Conservation (phyloP, 73 alveolate genomes). For the Blepharisma stoltei region DNA sequence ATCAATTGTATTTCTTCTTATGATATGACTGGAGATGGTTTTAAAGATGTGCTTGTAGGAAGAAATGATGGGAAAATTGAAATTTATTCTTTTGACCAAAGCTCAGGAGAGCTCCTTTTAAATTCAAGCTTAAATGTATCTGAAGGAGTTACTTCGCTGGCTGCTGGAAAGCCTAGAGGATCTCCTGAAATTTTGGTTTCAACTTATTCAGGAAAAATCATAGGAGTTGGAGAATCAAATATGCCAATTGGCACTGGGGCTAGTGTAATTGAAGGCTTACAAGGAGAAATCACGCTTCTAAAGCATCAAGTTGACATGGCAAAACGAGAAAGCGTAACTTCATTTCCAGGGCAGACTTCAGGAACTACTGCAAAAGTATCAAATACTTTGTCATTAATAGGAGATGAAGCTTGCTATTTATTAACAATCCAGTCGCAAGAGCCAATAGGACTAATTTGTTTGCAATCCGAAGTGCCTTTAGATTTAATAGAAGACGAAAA, state of each 20-base stretch:
- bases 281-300: not conserved
- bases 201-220: constrained; percentile 28
- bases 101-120: not conserved
- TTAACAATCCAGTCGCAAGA: constrained; percentile 15
- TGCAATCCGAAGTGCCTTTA: not conserved
- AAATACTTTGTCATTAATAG: not conserved
- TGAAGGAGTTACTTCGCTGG: constrained; percentile 20
- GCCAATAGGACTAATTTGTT: constrained; percentile 4
- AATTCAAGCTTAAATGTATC: not conserved
- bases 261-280: not conserved
- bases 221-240: constrained; percentile 16
- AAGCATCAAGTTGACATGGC: constrained; percentile 19
- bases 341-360: not conserved
- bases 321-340: not conserved
- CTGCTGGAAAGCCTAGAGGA: constrained; percentile 11
- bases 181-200: constrained; percentile 10
- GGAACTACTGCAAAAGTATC: constrained; percentile 5
- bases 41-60: not conserved
- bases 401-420: constrained; percentile 26
- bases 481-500: constrained; percentile 25
- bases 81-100: not conserved
- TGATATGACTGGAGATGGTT: constrained; percentile 22
- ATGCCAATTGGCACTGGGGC: not conserved
- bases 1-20: not conserved
- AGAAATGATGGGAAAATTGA: constrained; percentile 27